Base-by-base conservation (phyloP, 108 stramenopile genomes). In the Cylindrotheca fusiformis region DNA sequence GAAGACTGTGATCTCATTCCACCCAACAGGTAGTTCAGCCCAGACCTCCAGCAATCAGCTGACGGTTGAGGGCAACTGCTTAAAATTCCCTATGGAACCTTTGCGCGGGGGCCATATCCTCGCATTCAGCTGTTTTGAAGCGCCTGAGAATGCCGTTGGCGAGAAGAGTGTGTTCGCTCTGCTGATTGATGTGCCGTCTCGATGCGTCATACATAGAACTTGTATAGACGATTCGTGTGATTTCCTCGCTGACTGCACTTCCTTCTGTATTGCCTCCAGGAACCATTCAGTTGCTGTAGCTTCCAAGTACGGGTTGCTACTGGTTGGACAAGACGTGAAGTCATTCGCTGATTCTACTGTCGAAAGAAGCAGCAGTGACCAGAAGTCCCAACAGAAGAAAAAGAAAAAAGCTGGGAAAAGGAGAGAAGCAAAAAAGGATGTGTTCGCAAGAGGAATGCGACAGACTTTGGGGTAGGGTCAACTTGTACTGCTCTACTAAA, bases 371-470 rank as follows among this genome's bases (percentile, higher is more conserved):
- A 6, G 22, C 4, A 21, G 26, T 4, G 41, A 58, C 12, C 21
- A 36, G 21, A 58, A 21, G 29, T 36, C 32, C 32, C 19, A 32
- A 5, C 32, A 22, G 20, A 58, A 58, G 33, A 58, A 27, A 4
- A 58, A 58, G 20, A 10, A 31, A 17, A 58, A 32, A 21, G 32
- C 28, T 20, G 57, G 57, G 10, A 20, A 27, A 36, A 36, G 57
- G 26, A 36, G 3, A 4, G 22, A 58, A 21, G 21, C 28, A 4
- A 58, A 58, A 41, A 58, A 22, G 33, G 57, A 58, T 27, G 28
- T 32, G 21, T 58, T 58, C 20, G 57, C 57, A 17, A 4, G 57
- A 58, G 57, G 57, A 4, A 32, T 58, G 33, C 57, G 57, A 5
- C 57, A 22, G 33, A 58, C 31, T 2, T 32, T 58, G 32, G 57